Evolutionary conservation across 2,329 filamentous ascomycete species (phyloP).

Genomic region (Sclerotinia glacialis): DNA sequence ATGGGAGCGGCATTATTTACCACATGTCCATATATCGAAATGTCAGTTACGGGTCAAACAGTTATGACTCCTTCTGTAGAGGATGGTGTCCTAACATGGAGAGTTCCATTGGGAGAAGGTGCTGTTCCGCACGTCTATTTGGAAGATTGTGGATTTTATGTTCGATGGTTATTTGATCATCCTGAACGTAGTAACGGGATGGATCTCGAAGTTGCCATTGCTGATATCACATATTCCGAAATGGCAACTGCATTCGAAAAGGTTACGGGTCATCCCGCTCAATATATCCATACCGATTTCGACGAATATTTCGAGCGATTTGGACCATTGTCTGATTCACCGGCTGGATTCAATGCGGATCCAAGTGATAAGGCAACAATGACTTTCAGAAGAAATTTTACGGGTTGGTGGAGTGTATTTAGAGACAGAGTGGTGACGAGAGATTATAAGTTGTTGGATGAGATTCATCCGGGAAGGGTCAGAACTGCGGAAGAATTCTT

Average conservation of each 20-base stretch:
- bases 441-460: constrained; percentile 50
- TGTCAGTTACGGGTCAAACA: constrained; percentile 42
- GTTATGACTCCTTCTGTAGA: constrained; percentile 44
- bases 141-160: constrained; percentile 49
- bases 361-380: constrained; percentile 41
- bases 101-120: constrained; percentile 44
- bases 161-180: constrained; percentile 50
- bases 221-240: constrained; percentile 43
- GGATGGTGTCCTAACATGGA: constrained; percentile 45
- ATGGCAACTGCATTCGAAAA: constrained; percentile 45
- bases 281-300: constrained; percentile 42
- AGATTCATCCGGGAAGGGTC: constrained; percentile 51
- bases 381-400: constrained; percentile 49
- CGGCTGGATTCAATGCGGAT: constrained; percentile 41
- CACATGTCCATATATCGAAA: constrained; percentile 48
- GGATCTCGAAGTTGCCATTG: constrained; percentile 47
- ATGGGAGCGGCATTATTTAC: constrained; percentile 44
- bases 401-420: constrained; percentile 51
- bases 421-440: constrained; percentile 44
- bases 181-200: constrained; percentile 45
- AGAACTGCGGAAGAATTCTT: constrained; percentile 51
- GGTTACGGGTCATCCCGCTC: constrained; percentile 45
- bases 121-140: constrained; percentile 45
- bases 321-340: constrained; percentile 28
- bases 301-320: constrained; percentile 40